phyloP scores from a whole-genome alignment of 2,329 filamentous ascomycete genomes.

The Amphichorda felina region DNA sequence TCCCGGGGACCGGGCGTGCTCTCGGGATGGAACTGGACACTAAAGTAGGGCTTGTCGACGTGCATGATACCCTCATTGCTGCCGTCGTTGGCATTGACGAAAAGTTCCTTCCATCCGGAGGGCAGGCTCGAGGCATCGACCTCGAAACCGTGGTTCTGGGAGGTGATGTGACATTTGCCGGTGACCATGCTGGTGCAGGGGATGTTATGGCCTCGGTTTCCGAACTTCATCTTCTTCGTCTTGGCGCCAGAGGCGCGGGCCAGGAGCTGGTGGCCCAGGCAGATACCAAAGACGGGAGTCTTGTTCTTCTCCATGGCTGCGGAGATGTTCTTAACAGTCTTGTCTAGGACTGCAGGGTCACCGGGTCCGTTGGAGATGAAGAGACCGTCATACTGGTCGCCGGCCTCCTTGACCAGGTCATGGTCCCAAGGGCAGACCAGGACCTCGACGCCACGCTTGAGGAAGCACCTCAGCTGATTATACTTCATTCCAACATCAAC shows the following conservation, averaged over 20 bases:
- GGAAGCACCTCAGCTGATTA: slow-evolving; percentile 90
- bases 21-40: slow-evolving; percentile 98
- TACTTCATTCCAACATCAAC: slow-evolving; percentile 97
- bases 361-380: slow-evolving; percentile 98
- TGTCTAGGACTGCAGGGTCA: slow-evolving; percentile 76
- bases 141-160: slow-evolving; percentile 95
- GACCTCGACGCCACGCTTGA: slow-evolving; percentile 85
- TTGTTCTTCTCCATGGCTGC: slow-evolving; percentile 65
- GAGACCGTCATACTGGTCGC: slow-evolving; percentile 84
- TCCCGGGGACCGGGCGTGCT: slow-evolving; percentile 91
- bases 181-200: slow-evolving; percentile 93
- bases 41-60: slow-evolving; percentile 78
- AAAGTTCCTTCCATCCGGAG: slow-evolving; percentile 80
- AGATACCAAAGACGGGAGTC: slow-evolving; percentile 91
- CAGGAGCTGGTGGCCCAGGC: slow-evolving; percentile 86
- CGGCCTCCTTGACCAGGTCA: slow-evolving; percentile 66
- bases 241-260: slow-evolving; percentile 76
- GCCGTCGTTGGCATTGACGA: slow-evolving; percentile 95
- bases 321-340: slow-evolving; percentile 69
- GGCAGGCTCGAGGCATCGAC: slow-evolving; percentile 72
- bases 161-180: slow-evolving; percentile 96
- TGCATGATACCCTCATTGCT: slow-evolving; percentile 98
- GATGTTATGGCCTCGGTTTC: slow-evolving; percentile 97
- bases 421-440: slow-evolving; percentile 95
- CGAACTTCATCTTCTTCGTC: slow-evolving; percentile 97